Conservation (phyloP, 805 yeast species). For the Nadsonia fulvescens region DNA sequence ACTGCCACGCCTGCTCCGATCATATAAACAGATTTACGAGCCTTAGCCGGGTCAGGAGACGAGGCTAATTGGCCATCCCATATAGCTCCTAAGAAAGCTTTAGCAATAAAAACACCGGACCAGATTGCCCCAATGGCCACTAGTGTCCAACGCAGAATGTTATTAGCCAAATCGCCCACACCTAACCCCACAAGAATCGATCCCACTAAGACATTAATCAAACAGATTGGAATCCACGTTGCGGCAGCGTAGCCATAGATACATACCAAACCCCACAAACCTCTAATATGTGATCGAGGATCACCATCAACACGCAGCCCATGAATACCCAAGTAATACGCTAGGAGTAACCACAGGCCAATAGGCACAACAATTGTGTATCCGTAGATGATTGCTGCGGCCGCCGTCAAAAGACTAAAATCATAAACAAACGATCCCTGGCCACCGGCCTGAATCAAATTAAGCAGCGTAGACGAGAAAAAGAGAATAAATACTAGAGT, state of each 20-base stretch:
- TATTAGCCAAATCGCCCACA: slow-evolving; percentile 21
- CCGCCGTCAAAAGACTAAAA: slow-evolving; percentile 45
- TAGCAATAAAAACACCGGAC: slow-evolving; percentile 34
- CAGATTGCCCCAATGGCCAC: slow-evolving; percentile 41
- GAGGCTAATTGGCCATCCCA: too few species aligned
- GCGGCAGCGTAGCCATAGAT: slow-evolving; percentile 74
- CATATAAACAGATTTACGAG: too few species aligned
- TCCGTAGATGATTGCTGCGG: slow-evolving; percentile 56
- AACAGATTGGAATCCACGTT: slow-evolving; percentile 72
- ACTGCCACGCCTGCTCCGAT: slow-evolving; percentile 25
- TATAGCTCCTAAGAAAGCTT: too few species aligned
- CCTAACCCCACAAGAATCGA: too few species aligned
- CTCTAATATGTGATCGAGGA: slow-evolving; percentile 23
- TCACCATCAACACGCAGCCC: slow-evolving; percentile 35
- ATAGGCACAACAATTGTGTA: slow-evolving; percentile 55
- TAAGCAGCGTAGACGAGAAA: slow-evolving; percentile 54
- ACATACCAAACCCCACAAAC: slow-evolving; percentile 41
- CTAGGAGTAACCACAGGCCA: slow-evolving; percentile 30
- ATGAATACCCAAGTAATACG: too few species aligned
- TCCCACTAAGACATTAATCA: too few species aligned
- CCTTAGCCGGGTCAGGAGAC: too few species aligned
- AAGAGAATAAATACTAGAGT: slow-evolving; percentile 60
- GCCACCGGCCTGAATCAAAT: slow-evolving; percentile 33
- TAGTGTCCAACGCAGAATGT: slow-evolving; percentile 42
- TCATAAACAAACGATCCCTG: slow-evolving; percentile 34